Base-by-base conservation (phyloP, 805 yeast species). In the Kluyveromyces lactis region DNA sequence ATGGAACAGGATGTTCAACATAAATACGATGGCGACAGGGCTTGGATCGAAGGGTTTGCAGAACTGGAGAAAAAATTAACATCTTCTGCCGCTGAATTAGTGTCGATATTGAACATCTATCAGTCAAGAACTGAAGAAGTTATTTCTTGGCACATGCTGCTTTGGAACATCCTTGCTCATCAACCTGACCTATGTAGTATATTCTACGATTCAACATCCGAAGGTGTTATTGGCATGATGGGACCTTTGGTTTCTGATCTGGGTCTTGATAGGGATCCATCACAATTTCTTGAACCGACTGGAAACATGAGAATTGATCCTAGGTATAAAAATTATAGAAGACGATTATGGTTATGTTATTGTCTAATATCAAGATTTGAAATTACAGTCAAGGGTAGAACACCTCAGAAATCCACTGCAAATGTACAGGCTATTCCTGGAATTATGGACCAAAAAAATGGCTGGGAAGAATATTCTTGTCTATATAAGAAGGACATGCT, bases 261-360 rank as follows among this genome's bases (percentile, higher is more conserved):
- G 26, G 64, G 62, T 10, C 38, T 58, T 13, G 57, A 55, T 39
- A 47, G 57, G 21, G 61, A 56, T 36, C 59, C 62, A 11, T 42
- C 48, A n/a, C 57, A 55, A 24, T 53, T 48, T 28, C 52, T 53
- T 5, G 52, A 53, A 34, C 41, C 52, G 12, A 37, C 38, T 23
- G 49, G 47, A 17, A 19, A 38, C 12, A 29, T 42, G 18, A 42
- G 44, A 16, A 16, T 19, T 17, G 33, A 31, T 24, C 26, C 29
- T 8, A 30, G 30, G 17, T 27, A 19, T 16, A 31, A 26, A 18
- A 36, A 39, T 8, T 31, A 31, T 15, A 41, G 47, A 34, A 36
- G 33, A 29, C 29, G 31, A 21, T 16, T 44, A 10, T 35, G 34
- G 18, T 16, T 30, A 13, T 13, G 33, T 23, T 27, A 31, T 17